Percentiles rank a stretch among this genome's conserved stretches.
Evolutionary conservation across 345 rosid species (phyloP).

Genomic region (Brassica cretica): DNA sequence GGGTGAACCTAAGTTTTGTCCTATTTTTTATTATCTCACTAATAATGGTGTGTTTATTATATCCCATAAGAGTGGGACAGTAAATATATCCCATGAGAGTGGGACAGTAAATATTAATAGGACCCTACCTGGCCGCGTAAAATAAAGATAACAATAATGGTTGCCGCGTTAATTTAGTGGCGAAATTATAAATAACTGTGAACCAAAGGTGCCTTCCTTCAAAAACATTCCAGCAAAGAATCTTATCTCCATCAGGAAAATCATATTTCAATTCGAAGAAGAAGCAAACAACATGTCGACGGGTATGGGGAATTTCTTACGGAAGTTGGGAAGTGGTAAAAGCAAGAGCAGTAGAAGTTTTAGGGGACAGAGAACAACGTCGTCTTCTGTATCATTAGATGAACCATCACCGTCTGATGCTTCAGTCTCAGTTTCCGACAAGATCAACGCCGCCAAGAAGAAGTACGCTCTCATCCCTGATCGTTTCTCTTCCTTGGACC

Average conservation of each 20-base stretch:
- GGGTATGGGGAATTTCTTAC: constrained; percentile 34
- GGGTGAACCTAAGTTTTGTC: too few relatives aligned
- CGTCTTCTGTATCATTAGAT: not conserved
- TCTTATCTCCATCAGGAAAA: not conserved
- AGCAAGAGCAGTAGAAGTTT: constrained; percentile 25
- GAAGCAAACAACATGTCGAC: constrained; percentile 24
- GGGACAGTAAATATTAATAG: too few relatives aligned
- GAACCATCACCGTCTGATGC: constrained; percentile 20
- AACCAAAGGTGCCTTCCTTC: not conserved
- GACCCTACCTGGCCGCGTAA: not conserved
- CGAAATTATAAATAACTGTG: not conserved
- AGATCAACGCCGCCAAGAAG: constrained; percentile 29
- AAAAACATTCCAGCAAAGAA: not conserved
- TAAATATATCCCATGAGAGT: too few relatives aligned
- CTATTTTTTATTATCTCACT: not conserved
- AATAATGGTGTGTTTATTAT: not conserved
- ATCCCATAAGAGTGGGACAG: too few relatives aligned
- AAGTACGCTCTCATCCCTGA: constrained; percentile 42
- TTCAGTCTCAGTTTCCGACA: constrained; percentile 23
- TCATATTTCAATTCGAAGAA: constrained; percentile 1
- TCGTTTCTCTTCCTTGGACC: constrained; percentile 38
- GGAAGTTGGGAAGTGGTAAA: constrained; percentile 28
- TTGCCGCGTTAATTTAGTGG: not conserved
- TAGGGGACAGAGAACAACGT: not conserved
- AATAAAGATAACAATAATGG: not conserved